Base-by-base conservation (phyloP, 352 stramenopile species). In the Globisporangium cylindrosporum region DNA sequence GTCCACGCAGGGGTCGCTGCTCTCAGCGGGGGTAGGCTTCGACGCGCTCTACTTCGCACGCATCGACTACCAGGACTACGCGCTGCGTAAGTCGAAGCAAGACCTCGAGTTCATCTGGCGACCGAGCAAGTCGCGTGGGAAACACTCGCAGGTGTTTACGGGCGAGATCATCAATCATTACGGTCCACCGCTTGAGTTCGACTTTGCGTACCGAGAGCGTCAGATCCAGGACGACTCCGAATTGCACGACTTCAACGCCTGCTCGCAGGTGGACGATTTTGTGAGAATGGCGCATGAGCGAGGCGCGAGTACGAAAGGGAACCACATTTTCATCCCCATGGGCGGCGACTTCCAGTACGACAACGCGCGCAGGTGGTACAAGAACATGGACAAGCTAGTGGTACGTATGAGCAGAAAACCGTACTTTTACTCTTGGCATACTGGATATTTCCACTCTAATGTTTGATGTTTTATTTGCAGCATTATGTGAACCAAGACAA, bases 21-120 rank as follows among this genome's bases (percentile, higher is more conserved):
- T 99, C 27, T 97, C 90, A 0, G 77, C 84, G 4, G 88, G 91
- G 38, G 84, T 98, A 24, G 97, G 97, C 51, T 99, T 99, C 70
- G 92, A 99, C 62, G 95, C 95, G 18, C 74, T 99, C 0, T 99
- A 98, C 75, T 99, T 99, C 77, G 97, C 96, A 8, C 92, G 98
- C 55, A 99, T 99, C 53, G 97, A 99, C 82, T 98, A 99, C 76
- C 89, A 99, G 70, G 97, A 99, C 84, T 95, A 98, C 63, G 74
- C 79, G 48, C 78, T 94, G 62, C 88, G 97, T 18, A 97, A 91
- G 29, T 75, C 81, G 6, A 83, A 92, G 62, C 90, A 92, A 60
- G 78, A 95, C 46, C 72, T 97, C 65, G 97, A 99, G 83, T 98
- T 98, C 54, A 84, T 99, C 57, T 99, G 97, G 97, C 86, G 94